Percentiles rank a stretch among this genome's conserved stretches.
Evolutionary conservation across 805 yeast species (phyloP).

Genomic region (Suhomyces prunicola): DNA sequence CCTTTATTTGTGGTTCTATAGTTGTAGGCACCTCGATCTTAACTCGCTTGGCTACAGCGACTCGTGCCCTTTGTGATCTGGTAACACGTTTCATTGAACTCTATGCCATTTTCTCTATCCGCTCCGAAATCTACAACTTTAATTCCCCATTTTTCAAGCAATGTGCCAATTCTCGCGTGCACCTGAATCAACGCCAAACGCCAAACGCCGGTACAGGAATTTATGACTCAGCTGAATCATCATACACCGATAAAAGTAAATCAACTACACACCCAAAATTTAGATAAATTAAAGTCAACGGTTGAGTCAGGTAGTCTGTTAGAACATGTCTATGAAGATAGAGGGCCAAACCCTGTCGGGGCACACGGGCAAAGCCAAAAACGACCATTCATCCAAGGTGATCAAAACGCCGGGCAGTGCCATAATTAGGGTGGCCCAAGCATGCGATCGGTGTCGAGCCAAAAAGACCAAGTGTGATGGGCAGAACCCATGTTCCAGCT

Average conservation of each 20-base stretch:
- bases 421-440: constrained; percentile 76
- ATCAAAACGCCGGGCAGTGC: constrained; percentile 68
- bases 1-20: background rate
- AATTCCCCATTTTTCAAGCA: background rate
- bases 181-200: background rate
- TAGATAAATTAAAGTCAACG: background rate
- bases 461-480: constrained; percentile 82
- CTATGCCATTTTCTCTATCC: background rate
- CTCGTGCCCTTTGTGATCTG: background rate
- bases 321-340: background rate
- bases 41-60: background rate
- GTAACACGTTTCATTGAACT: background rate
- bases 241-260: background rate
- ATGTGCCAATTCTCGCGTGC: background rate
- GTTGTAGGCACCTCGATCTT: background rate
- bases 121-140: background rate
- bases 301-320: background rate
- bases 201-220: background rate
- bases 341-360: background rate
- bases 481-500: constrained; percentile 72
- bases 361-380: background rate
- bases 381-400: constrained; percentile 28
- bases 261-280: background rate
- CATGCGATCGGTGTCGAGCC: constrained; percentile 85
- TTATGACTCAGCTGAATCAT: constrained; percentile 5